A percentile compares a stretch with the other conserved stretches of the same genome.
Conservation (phyloP, 2,329 filamentous ascomycete genomes). For the Claviceps africana region DNA sequence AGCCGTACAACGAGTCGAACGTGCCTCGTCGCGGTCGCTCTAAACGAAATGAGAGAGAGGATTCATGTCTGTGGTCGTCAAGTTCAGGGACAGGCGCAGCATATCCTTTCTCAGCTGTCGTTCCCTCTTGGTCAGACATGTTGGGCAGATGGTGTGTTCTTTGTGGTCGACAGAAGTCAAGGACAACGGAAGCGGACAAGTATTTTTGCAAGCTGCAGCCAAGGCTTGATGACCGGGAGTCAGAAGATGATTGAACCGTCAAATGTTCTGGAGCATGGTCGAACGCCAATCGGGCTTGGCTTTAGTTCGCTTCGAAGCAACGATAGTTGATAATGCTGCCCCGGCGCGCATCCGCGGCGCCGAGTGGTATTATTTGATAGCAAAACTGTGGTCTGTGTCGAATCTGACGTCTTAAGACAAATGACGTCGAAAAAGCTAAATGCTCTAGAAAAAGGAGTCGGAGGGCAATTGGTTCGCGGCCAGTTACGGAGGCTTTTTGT, state of each 20-base stretch:
- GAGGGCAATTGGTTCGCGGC: background rate
- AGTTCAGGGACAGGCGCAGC: conserved; percentile 65
- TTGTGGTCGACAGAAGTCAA: background rate
- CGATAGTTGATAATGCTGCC: conserved; percentile 6
- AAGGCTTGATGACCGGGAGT: background rate
- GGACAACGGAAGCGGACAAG: background rate
- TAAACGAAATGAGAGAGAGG: conserved; percentile 42
- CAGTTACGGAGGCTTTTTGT: conserved; percentile 96
- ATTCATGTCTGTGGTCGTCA: conserved; percentile 71
- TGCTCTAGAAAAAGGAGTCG: background rate
- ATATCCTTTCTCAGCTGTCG: conserved; percentile 46
- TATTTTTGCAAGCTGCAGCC: background rate
- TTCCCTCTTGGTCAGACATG: conserved; percentile 57
- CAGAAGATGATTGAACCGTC: conserved; percentile 17
- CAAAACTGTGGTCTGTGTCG: conserved; percentile 14
- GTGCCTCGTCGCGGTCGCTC: conserved; percentile 56
- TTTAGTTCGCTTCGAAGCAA: background rate
- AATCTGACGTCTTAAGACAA: background rate
- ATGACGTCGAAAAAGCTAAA: background rate
- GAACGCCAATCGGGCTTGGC: background rate
- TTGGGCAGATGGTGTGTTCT: conserved; percentile 11
- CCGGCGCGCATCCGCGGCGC: conserved; percentile 24
- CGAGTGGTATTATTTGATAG: conserved; percentile 17
- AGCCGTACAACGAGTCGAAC: conserved; percentile 53
- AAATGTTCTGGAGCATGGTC: conserved; percentile 5